Base-by-base conservation (phyloP, 2,329 filamentous ascomycete species). In the Hypoxylon sp. region DNA sequence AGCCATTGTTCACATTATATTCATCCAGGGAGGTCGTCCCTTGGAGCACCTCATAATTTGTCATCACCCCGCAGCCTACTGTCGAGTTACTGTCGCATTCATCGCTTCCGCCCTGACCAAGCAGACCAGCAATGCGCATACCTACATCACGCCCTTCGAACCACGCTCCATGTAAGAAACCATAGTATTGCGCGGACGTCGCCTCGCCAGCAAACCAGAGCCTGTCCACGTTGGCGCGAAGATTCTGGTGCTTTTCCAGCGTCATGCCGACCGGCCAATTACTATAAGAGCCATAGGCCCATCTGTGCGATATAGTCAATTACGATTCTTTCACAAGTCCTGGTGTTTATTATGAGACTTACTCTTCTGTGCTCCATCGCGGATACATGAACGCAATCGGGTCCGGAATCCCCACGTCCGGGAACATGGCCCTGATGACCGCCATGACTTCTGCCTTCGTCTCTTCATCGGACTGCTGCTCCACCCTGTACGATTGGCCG, bases 201-300 rank as follows among this genome's bases (percentile, higher is more conserved):
- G 86, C 86, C 74, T 92, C 90, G 0, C 90, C 90, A 0, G 90
- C 89, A 67, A 90, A 92, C 80, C 85, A 91, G 2, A 92, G 75
- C 0, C 87, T 78, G 7, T 83, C 83, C 0, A 89, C 78, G 65
- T 90, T 91, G n/a, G 89, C 87, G 0, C 90, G 85, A 10, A 92
- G 80, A 69, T 92, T 91, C 74, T 91, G 86, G 70, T 92, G 90
- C 79, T 84, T 87, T 73, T 91, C 86, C 0, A 92, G 80, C 0
- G 86, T 89, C 46, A 88, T 87, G 0, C 86, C 86, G 0, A 84
- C 79, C 0, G 90, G 90, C 90, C 89, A 92, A 75, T 91, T 91
- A 38, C 87, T 89, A 77, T 90, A 92, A 21, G 85, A 89, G 2
- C 90, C 90, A 59, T 84, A 87, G 0, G 82, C 76, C 83, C 82